phyloP scores from a whole-genome alignment of 495 filamentous ascomycete genomes.

The Bombardia bombarda region DNA sequence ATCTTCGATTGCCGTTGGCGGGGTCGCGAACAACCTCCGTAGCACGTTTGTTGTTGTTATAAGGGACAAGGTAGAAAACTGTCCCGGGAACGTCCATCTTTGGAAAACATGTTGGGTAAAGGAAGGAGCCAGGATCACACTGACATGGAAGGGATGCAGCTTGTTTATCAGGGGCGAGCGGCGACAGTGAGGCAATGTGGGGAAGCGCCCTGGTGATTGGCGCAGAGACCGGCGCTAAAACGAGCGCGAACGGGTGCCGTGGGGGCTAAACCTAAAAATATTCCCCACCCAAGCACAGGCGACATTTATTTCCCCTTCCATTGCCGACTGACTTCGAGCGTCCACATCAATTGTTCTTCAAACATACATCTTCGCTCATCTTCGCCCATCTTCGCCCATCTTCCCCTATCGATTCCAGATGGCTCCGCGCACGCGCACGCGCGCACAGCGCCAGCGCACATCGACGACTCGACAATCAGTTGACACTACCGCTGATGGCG shows the following conservation, averaged over 20 bases:
- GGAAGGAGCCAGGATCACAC: not conserved
- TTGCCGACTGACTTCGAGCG: not conserved
- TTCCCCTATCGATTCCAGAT: conserved; percentile 2
- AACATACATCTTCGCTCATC: not conserved
- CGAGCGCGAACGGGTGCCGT: not conserved
- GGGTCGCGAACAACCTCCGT: conserved; percentile 3
- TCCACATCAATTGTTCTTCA: not conserved
- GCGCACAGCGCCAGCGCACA: conserved; percentile 1
- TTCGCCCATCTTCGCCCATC: not conserved
- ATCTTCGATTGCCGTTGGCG: conserved; percentile 4
- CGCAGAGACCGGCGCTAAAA: not conserved
- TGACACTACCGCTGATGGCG: not conserved
- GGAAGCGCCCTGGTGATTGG: not conserved
- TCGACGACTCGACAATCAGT: conserved; percentile 2
- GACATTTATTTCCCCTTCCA: conserved; percentile 2
- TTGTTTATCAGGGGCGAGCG: not conserved
- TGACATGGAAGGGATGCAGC: not conserved
- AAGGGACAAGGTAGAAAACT: conserved; percentile 4
- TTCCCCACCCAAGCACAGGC: not conserved
- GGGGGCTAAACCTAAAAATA: not conserved
- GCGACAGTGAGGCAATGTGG: not conserved
- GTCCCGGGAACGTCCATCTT: conserved; percentile 4
- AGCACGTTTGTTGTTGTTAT: conserved; percentile 1
- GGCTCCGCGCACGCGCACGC: conserved; percentile 4
- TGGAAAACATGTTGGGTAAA: conserved; percentile 4